Conservation (phyloP, 2,329 filamentous ascomycete species). For the Fusarium kyushuense region DNA sequence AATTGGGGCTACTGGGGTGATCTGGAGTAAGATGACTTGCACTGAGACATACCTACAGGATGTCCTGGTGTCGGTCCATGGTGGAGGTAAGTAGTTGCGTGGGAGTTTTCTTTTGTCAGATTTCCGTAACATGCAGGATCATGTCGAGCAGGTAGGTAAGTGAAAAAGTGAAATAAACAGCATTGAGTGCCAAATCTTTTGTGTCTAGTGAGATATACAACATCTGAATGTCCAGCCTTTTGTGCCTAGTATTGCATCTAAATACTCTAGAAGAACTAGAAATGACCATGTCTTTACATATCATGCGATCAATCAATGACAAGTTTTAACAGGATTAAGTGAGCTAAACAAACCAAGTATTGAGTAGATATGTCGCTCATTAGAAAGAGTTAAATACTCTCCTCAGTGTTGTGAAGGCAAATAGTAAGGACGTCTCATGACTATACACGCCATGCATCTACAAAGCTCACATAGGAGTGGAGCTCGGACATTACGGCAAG, state of each 20-base stretch:
- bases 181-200: neutral
- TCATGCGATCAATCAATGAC: neutral
- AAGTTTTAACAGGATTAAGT: too few species aligned
- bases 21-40: neutral
- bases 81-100: too few species aligned
- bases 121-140: neutral
- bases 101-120: neutral
- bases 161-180: neutral
- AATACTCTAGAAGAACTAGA: neutral
- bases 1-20: neutral
- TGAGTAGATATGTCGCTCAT: too few species aligned
- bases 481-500: neutral
- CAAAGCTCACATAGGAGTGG: constrained; percentile 1
- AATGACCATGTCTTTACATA: neutral
- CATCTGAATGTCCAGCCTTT: neutral
- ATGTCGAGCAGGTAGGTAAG: neutral
- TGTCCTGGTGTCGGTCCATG: neutral
- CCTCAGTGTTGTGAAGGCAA: neutral
- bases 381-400: neutral
- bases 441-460: neutral
- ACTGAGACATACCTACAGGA: neutral
- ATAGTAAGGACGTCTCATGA: neutral
- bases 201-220: neutral
- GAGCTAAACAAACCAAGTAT: neutral
- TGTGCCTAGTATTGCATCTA: neutral